Base-by-base conservation (phyloP, 2,329 filamentous ascomycete species). In the Trichoderma brevicompactum region DNA sequence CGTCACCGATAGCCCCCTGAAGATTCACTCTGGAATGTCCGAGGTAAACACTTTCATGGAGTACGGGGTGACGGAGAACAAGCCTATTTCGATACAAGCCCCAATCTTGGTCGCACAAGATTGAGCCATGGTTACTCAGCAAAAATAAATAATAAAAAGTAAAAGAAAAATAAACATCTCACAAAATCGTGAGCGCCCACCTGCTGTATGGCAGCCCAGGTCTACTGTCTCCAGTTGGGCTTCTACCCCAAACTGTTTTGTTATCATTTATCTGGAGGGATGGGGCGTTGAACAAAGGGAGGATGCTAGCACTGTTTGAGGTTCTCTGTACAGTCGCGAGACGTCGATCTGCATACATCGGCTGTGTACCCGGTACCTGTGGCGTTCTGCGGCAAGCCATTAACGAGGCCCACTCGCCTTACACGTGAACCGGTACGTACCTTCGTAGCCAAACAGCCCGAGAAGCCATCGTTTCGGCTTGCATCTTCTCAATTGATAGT, bases 341-440 rank as follows among this genome's bases (percentile, higher is more conserved):
- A 43, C n/a, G 13, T 28, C 6, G 32, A 19, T 38, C 12, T 8
- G 28, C 40, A 36, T 36, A 36, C 13, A 23, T 6, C n/a, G 3
- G 19, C 23, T 5, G 44, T 7, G 61, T 64, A 64, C 1, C 7
- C 12, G 34, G 48, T 60, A 59, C 63, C 40, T 59, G 48, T 58
- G 53, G 54, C 48, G 54, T 43, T 65, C 13, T 53, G 52, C 15
- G 36, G 41, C 52, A 56, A 52, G 53, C 43, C 52, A 59, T 49
- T 9, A 38, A 48, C 40, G 2, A 7, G 64, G 36, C 48, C 64
- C 64, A 61, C 64, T 28, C 23, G 23, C 49, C 43, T 17, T 41
- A 65, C 64, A 65, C 64, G 64, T 65, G 64, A 65, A 65, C 36
- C 23, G 43, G 43, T 61, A 65, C 56, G 64, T 62, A 65, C 40